phyloP scores from a whole-genome alignment of 371 early-diverging fungal genomes.

The Encephalitozoon hellem region DNA sequence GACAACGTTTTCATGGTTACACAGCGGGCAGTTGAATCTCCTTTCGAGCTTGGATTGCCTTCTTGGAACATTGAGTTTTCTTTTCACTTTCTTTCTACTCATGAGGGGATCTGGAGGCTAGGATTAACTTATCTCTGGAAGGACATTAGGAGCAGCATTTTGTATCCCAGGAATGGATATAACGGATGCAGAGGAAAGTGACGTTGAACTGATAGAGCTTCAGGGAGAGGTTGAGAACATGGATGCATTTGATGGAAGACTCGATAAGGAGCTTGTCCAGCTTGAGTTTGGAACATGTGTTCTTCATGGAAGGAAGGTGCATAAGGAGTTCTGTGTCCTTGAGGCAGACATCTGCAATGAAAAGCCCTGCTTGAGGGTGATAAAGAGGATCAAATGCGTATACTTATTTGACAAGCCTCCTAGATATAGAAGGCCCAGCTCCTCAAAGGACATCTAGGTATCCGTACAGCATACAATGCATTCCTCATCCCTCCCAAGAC shows the following conservation, averaged over 20 bases:
- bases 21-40: conserved; percentile 54
- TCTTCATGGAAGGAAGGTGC: conserved; percentile 24
- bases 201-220: conserved; percentile 18
- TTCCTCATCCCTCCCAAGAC: conserved; percentile 19
- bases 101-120: neutral
- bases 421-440: conserved; percentile 8
- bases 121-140: neutral
- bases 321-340: conserved; percentile 16
- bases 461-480: conserved; percentile 42
- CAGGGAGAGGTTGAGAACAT: conserved; percentile 39
- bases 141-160: neutral
- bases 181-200: neutral
- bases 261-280: conserved; percentile 15
- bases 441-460: neutral
- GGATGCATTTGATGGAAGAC: conserved; percentile 22
- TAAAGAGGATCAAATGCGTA: neutral
- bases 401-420: conserved; percentile 32
- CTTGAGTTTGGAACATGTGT: conserved; percentile 20
- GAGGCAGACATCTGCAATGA: neutral
- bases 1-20: conserved; percentile 53
- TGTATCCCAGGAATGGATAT: neutral
- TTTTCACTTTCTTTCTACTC: conserved; percentile 40
- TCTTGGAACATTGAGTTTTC: conserved; percentile 28
- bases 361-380: neutral
- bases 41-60: conserved; percentile 20